These are phyloP conservation scores for Excoecaria cochinchinensis DNA, from an alignment of 345 rosid species.

Conservation along the genomic window DNA sequence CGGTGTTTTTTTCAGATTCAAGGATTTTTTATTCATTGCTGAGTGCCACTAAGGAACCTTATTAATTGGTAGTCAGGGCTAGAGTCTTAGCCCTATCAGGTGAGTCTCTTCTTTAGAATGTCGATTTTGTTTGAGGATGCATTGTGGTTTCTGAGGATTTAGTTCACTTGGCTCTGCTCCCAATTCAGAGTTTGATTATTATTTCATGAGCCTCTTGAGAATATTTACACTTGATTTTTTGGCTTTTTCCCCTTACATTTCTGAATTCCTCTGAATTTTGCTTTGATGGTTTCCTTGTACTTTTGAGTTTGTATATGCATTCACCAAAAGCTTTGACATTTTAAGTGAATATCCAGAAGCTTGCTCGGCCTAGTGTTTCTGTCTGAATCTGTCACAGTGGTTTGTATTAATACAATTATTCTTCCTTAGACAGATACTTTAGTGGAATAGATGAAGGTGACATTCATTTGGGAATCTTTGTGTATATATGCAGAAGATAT, in stretches of 20 bases:
- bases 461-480: neutral
- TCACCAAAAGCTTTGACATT: neutral
- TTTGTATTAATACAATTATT: neutral
- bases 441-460: neutral
- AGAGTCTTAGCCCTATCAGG: slow-evolving; percentile 16
- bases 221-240: neutral
- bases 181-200: neutral
- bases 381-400: neutral
- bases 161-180: neutral
- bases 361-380: neutral
- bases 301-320: neutral
- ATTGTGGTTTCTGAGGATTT: neutral
- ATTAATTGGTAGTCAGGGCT: slow-evolving; percentile 14
- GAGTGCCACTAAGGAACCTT: slow-evolving; percentile 17
- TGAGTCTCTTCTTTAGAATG: slow-evolving; percentile 8
- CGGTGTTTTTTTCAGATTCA: slow-evolving; percentile 4
- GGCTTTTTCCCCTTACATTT: neutral
- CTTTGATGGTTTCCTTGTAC: neutral
- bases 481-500: too few species aligned
- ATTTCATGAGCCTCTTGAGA: neutral
- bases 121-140: neutral
- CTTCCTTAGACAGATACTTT: neutral
- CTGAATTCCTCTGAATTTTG: neutral
- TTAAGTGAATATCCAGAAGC: neutral
- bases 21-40: neutral